phyloP scores from a whole-genome alignment of 352 stramenopile genomes.

The Phytophthora kernoviae region DNA sequence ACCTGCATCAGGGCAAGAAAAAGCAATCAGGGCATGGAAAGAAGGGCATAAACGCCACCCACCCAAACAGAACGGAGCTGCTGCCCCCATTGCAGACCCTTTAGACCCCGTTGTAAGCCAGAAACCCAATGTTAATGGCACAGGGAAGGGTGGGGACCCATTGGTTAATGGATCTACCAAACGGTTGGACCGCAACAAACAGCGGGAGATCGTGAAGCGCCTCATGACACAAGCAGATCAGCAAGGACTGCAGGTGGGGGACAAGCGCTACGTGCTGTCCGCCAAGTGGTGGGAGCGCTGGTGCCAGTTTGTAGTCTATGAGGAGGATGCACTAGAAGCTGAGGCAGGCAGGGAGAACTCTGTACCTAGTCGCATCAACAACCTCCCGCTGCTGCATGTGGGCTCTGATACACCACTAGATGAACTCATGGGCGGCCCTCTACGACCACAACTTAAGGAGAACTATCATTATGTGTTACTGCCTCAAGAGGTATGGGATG shows the following conservation, averaged over 20 bases:
- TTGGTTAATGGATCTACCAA: conserved; percentile 16
- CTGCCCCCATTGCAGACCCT: neutral
- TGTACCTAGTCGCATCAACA: conserved; percentile 66
- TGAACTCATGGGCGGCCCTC: conserved; percentile 69
- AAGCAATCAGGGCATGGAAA: conserved; percentile 47
- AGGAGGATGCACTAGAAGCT: conserved; percentile 11
- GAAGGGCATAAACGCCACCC: conserved; percentile 48
- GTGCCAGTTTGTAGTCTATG: conserved; percentile 72
- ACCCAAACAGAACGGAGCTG: conserved; percentile 48
- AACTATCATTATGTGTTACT: conserved; percentile 78
- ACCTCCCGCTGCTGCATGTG: conserved; percentile 65
- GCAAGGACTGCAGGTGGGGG: conserved; percentile 72
- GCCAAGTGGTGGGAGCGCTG: conserved; percentile 88
- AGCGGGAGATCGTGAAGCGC: conserved; percentile 58
- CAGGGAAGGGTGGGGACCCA: conserved; percentile 9
- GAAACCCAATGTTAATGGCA: conserved; percentile 2
- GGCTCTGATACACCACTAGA: conserved; percentile 48
- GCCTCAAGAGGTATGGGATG: conserved; percentile 80
- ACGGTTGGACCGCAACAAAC: conserved; percentile 41
- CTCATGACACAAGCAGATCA: conserved; percentile 67
- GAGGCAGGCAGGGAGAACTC: conserved; percentile 14
- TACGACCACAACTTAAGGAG: conserved; percentile 71
- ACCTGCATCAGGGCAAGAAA: conserved; percentile 41
- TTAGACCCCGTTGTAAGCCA: neutral
- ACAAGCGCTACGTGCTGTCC: conserved; percentile 79